Conservation (phyloP, 2,329 filamentous ascomycete species). For the Neospermospora avenae region DNA sequence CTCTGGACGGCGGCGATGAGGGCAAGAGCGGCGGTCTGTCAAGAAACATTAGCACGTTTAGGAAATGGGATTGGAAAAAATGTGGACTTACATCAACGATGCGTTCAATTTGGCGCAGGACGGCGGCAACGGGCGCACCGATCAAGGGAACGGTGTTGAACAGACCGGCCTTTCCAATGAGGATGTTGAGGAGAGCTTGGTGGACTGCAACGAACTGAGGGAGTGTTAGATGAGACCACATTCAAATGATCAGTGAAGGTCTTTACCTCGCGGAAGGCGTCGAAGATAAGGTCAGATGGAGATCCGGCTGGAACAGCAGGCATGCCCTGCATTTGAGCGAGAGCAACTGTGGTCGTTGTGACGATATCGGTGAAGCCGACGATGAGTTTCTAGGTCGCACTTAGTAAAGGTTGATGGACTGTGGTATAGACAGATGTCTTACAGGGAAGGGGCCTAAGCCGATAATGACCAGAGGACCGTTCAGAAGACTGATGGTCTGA, state of each 20-base stretch:
- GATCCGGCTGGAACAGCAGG: neutral
- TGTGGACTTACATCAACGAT: neutral
- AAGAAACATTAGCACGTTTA: neutral
- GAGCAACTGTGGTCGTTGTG: conserved; percentile 17
- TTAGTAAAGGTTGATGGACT: neutral
- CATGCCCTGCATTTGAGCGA: conserved; percentile 9
- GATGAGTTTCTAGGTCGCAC: conserved; percentile 30
- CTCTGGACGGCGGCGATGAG: conserved; percentile 20
- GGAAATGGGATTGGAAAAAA: neutral
- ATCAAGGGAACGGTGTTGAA: conserved; percentile 31
- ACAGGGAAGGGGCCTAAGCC: conserved; percentile 36
- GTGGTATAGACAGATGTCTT: conserved; percentile 9
- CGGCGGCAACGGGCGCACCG: conserved; percentile 30
- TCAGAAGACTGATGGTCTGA: conserved; percentile 30
- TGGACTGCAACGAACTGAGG: conserved; percentile 34
- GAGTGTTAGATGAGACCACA: neutral
- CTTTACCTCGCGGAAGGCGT: conserved; percentile 31
- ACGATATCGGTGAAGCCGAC: conserved; percentile 35
- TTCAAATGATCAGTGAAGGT: neutral
- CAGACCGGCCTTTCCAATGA: conserved; percentile 38
- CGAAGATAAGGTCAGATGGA: conserved; percentile 18
- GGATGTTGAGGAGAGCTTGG: conserved; percentile 35
- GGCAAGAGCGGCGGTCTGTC: conserved; percentile 22
- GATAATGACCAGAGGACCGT: conserved; percentile 27
- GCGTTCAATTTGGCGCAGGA: conserved; percentile 29